Evolutionary conservation across 352 stramenopile genomes (phyloP).

Genomic region (Blastocystis sp.): DNA sequence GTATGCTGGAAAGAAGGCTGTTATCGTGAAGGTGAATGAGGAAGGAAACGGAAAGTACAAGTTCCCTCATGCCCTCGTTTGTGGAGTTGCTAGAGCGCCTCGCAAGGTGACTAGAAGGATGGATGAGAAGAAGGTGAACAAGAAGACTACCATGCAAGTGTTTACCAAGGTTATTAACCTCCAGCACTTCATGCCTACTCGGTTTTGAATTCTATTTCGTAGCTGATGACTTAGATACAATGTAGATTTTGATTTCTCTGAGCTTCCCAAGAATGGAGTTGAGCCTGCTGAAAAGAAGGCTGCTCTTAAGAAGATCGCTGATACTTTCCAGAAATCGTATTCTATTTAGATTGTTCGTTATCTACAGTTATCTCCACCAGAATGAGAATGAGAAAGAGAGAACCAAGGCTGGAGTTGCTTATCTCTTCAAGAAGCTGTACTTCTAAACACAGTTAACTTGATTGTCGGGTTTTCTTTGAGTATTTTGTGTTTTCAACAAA

Average conservation of each 20-base stretch:
- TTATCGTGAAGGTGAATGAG: slow-evolving; percentile 63
- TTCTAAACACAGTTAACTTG: slow-evolving; percentile 58
- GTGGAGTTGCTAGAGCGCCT: slow-evolving; percentile 21
- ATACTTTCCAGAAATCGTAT: slow-evolving; percentile 46
- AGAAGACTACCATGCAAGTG: slow-evolving; percentile 57
- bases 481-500: slow-evolving; percentile 34
- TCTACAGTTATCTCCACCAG: slow-evolving; percentile 58
- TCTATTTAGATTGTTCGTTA: not conserved
- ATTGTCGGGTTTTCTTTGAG: slow-evolving; percentile 43
- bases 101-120: slow-evolving; percentile 56
- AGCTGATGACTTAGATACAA: slow-evolving; percentile 47
- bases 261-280: not conserved
- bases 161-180: slow-evolving; percentile 64
- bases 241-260: slow-evolving; percentile 44
- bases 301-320: slow-evolving; percentile 31
- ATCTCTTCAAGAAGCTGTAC: slow-evolving; percentile 64
- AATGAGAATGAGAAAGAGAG: slow-evolving; percentile 60
- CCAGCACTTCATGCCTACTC: slow-evolving; percentile 63
- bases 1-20: slow-evolving; percentile 64
- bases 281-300: slow-evolving; percentile 37
- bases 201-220: not conserved
- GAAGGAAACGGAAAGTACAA: slow-evolving; percentile 56
- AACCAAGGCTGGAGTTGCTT: slow-evolving; percentile 62
- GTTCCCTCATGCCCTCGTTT: slow-evolving; percentile 62
- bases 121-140: slow-evolving; percentile 59